Conservation (phyloP, 2,329 filamentous ascomycete genomes). For the Cryphonectria naterciae region DNA sequence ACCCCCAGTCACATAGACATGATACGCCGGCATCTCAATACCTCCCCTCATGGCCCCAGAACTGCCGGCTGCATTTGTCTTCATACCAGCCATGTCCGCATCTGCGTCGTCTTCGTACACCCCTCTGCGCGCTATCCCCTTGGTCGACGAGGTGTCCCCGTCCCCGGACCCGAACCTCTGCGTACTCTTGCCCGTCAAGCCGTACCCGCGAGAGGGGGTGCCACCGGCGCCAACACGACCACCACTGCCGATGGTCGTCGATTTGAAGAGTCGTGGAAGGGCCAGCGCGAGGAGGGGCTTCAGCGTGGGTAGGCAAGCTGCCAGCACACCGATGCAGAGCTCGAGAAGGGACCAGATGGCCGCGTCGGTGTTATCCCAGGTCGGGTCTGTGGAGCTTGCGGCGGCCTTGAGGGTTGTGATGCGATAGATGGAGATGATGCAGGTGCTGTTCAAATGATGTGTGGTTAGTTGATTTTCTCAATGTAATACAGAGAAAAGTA, state of each 20-base stretch:
- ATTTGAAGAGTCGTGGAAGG: conserved; percentile 32
- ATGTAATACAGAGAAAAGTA: background rate
- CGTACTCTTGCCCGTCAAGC: conserved; percentile 6
- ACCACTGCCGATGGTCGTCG: background rate
- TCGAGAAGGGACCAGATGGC: conserved; percentile 40
- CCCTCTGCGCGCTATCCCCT: background rate
- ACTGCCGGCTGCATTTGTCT: conserved; percentile 1
- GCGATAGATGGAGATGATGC: conserved; percentile 36
- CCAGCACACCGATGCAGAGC: conserved; percentile 35
- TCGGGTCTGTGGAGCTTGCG: conserved; percentile 30
- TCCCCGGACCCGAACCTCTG: background rate
- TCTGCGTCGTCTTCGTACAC: conserved; percentile 17
- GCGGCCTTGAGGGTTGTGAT: conserved; percentile 35
- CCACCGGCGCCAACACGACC: background rate
- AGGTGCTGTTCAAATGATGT: conserved; percentile 31
- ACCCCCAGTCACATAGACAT: conserved; percentile 28
- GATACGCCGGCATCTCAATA: conserved; percentile 26
- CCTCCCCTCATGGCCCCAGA: background rate
- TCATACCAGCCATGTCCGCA: conserved; percentile 20
- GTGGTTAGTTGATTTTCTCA: background rate
- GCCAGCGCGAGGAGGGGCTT: conserved; percentile 34
- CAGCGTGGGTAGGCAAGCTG: conserved; percentile 37
- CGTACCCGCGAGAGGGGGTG: background rate
- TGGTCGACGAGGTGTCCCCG: conserved; percentile 12
- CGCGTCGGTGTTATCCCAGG: conserved; percentile 37